Evolutionary conservation across 2,329 filamentous ascomycete genomes (phyloP).

Genomic region (Penicillium sp.): DNA sequence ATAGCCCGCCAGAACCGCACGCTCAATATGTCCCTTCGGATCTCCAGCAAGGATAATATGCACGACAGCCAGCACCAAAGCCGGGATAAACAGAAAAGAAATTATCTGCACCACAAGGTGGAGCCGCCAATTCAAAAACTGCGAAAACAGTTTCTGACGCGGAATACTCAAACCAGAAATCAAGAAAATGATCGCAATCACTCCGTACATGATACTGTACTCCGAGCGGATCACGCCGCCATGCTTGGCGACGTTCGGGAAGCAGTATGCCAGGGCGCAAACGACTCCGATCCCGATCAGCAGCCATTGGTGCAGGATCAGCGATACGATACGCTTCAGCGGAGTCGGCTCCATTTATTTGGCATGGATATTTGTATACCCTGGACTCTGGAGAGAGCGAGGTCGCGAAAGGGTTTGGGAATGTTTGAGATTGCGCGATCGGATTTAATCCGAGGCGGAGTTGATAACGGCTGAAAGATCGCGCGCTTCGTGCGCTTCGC

Average conservation of each 20-base stretch:
- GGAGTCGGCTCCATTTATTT: slow-evolving; percentile 9
- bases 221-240: slow-evolving; percentile 43
- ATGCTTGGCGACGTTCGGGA: slow-evolving; percentile 53
- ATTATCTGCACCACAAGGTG: slow-evolving; percentile 68
- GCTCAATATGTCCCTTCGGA: slow-evolving; percentile 54
- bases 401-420: neutral
- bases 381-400: neutral
- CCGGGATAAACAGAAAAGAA: slow-evolving; percentile 67
- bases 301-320: slow-evolving; percentile 61
- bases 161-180: slow-evolving; percentile 70
- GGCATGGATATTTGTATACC: neutral
- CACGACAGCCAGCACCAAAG: slow-evolving; percentile 59
- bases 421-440: slow-evolving; percentile 14
- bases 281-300: slow-evolving; percentile 61
- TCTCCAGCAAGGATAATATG: slow-evolving; percentile 53
- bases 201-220: slow-evolving; percentile 63
- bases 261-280: slow-evolving; percentile 56
- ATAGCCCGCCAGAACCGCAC: slow-evolving; percentile 67
- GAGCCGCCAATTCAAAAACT: slow-evolving; percentile 67
- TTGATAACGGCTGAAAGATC: slow-evolving; percentile 9
- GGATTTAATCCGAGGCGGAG: slow-evolving; percentile 20
- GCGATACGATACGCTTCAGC: slow-evolving; percentile 22
- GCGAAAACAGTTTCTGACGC: slow-evolving; percentile 60
- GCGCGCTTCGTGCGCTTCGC: neutral
- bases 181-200: slow-evolving; percentile 69